Evolutionary conservation across 768 basidiomycete species (phyloP).

Genomic region (Lentinula raphanica): DNA sequence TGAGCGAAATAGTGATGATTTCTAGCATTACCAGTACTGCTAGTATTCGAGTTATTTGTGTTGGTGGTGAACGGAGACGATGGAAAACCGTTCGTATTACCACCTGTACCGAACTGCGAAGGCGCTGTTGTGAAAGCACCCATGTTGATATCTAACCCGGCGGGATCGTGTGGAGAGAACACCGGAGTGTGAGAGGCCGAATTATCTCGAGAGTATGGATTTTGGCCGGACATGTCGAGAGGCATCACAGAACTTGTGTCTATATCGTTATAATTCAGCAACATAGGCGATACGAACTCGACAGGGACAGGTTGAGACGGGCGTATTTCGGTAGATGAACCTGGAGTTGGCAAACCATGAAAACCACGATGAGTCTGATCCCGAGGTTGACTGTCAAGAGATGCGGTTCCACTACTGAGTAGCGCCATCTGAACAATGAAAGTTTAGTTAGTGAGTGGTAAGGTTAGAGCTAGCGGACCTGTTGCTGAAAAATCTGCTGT

Average conservation of each 20-base stretch:
- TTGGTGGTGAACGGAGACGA: background rate
- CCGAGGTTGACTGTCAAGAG: background rate
- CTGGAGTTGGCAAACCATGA: conserved; percentile 63
- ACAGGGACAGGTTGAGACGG: conserved; percentile 52
- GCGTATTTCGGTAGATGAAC: conserved; percentile 61
- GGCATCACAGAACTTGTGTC: background rate
- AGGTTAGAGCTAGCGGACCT: conserved; percentile 39
- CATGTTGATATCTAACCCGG: background rate
- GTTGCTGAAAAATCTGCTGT: conserved; percentile 85
- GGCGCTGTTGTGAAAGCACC: background rate
- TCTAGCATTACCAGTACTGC: background rate
- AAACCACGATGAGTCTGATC: conserved; percentile 19
- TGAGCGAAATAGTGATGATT: conserved; percentile 23
- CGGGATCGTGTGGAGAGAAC: conserved; percentile 16
- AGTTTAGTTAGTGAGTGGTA: background rate
- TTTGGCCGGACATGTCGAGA: background rate
- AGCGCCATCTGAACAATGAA: conserved; percentile 53
- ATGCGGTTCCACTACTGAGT: conserved; percentile 38
- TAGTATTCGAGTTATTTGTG: background rate
- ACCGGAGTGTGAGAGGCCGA: conserved; percentile 25
- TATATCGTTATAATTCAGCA: conserved; percentile 36
- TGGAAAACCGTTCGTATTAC: background rate
- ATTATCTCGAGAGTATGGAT: background rate
- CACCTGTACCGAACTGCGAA: background rate
- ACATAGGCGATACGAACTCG: conserved; percentile 61